Evolutionary conservation across 106 monocot genomes (phyloP), one percentile per base, ranked within the genome.

Genomic region (Dendrobium officinale): DNA sequence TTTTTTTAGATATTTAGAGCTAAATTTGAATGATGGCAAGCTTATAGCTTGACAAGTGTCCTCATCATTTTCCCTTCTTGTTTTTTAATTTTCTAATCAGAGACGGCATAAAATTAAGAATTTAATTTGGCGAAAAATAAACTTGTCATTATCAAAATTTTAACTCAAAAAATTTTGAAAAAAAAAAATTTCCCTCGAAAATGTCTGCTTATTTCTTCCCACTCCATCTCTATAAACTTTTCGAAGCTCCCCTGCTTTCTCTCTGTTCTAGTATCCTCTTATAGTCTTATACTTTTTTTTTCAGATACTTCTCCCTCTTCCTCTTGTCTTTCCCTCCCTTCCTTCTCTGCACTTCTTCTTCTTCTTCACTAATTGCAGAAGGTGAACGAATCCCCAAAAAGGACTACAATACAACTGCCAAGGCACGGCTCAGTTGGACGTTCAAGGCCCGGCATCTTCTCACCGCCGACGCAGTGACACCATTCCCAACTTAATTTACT

Each of bases 361-460:
- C 18, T 43, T 47, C 45, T 76, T 47, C 51, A 8, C 17, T 27
- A 27, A 4, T 27, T 47, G 20, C 44, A 40, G 58, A 61, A 42
- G 41, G 56, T 10, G 59, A 78, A 58, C 17, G 9, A 41, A 77
- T 26, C 17, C 55, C 55, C 55, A 51, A 16, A 27, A 77, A 13
- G 77, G 6, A 29, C 9, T 27, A 18, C 10, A 48, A 29, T 19
- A 37, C 33, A 59, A 15, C 66, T 44, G 33, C 27, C 26, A 22
- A 47, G 47, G 41, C 72, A 37, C 31, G 51, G 80, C 82, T 82
- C 51, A 26, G 76, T 77, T 51, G 77, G 68, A 77, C 83, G 78
- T 83, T 20, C 83, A 72, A 83, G 47, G 55, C 73, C 81, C 81
- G 73, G 74, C 81, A 81, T 74, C 73, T 67, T 24, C 48, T 56